These are phyloP conservation scores for Neonectria punicea DNA, from an alignment of 2,329 filamentous ascomycete species.

Conservation along the genomic window DNA sequence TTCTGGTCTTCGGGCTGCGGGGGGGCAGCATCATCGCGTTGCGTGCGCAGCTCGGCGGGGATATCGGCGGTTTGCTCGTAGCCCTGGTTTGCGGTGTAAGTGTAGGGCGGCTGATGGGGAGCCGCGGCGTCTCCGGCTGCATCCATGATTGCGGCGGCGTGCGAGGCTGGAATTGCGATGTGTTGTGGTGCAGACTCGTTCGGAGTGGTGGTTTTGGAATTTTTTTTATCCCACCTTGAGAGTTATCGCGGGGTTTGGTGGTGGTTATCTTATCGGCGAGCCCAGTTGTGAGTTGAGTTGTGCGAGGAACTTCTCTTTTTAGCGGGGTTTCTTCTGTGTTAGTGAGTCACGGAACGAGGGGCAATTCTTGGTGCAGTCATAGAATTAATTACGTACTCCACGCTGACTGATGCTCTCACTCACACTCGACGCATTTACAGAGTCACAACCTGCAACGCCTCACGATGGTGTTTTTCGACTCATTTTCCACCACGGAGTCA, in stretches of 20 bases:
- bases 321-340: conserved; percentile 3
- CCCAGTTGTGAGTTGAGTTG: not conserved
- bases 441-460: not conserved
- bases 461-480: not conserved
- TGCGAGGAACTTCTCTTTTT: conserved; percentile 10
- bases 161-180: not conserved
- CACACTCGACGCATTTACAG: not conserved
- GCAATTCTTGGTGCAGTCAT: not conserved
- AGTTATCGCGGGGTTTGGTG: conserved; percentile 26
- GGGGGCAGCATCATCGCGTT: conserved; percentile 31
- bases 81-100: conserved; percentile 56
- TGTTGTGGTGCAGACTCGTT: not conserved
- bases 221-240: conserved; percentile 24
- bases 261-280: conserved; percentile 30
- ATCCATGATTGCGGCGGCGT: conserved; percentile 32
- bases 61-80: conserved; percentile 53
- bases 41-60: conserved; percentile 46
- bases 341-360: conserved; percentile 18
- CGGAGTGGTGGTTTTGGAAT: not conserved
- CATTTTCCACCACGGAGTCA: not conserved
- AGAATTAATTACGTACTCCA: not conserved
- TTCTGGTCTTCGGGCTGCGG: conserved; percentile 34
- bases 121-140: conserved; percentile 45
- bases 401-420: not conserved
- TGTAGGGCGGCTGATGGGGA: conserved; percentile 58